These are phyloP conservation scores for Venturia nashicola DNA, from an alignment of 2,329 filamentous ascomycete species.

Conservation along the genomic window DNA sequence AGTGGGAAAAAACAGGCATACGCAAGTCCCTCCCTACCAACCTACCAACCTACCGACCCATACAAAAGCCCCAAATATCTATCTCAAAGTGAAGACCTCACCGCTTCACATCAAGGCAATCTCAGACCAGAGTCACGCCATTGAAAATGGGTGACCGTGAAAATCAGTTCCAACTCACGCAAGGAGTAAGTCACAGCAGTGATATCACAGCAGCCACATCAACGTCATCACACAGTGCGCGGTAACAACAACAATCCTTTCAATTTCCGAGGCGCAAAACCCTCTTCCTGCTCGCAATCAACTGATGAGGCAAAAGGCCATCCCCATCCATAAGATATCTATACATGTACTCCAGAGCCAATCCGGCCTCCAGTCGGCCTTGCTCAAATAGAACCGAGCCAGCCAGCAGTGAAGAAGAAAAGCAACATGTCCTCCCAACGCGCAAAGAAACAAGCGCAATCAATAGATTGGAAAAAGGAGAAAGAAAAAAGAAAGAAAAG, in stretches of 20 bases:
- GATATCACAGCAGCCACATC: no score
- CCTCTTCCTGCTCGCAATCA: not conserved
- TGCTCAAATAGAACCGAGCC: not conserved
- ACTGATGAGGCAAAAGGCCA: not conserved
- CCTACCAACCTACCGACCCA: no score
- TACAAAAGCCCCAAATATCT: no score
- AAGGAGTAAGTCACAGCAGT: no score
- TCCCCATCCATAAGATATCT: conserved; percentile 1
- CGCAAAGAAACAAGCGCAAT: not conserved
- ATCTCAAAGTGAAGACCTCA: no score
- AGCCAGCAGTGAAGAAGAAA: not conserved
- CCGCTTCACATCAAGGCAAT: no score
- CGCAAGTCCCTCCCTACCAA: no score
- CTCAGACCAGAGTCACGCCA: no score
- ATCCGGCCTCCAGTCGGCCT: not conserved
- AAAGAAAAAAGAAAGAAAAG: not conserved
- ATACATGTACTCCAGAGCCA: conserved; percentile 4
- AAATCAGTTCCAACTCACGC: no score
- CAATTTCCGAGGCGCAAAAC: not conserved
- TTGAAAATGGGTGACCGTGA: no score
- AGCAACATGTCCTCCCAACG: not conserved
- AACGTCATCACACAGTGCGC: not conserved
- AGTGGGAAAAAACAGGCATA: no score
- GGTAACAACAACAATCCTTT: not conserved
- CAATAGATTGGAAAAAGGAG: not conserved